Conservation (phyloP, 164 flowering plant species). For the Platanus orientalis region DNA sequence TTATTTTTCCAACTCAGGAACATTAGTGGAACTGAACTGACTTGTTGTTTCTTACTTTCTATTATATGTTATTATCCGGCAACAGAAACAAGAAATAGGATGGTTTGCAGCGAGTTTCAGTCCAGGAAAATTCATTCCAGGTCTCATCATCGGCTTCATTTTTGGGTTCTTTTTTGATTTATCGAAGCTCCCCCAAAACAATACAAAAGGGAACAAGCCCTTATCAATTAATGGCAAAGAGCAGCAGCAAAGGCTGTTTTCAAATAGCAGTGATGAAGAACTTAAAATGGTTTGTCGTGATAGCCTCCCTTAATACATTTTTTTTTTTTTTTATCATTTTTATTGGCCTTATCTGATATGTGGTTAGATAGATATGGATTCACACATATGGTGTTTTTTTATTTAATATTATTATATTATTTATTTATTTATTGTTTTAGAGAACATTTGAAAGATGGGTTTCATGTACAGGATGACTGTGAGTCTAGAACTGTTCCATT, state of each 20-base stretch:
- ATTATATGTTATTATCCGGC: slow-evolving; percentile 5
- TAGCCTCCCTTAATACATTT: background rate
- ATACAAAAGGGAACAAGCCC: slow-evolving; percentile 15
- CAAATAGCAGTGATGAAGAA: slow-evolving; percentile 42
- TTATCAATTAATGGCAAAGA: slow-evolving; percentile 17
- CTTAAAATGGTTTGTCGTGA: slow-evolving; percentile 65
- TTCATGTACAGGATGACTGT: too few species aligned
- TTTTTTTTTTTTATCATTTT: background rate
- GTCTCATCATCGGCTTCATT: slow-evolving; percentile 79
- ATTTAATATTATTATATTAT: too few species aligned
- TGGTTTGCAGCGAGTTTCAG: slow-evolving; percentile 50
- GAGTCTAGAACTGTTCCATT: too few species aligned
- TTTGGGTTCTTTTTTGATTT: slow-evolving; percentile 66
- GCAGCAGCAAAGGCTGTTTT: slow-evolving; percentile 18
- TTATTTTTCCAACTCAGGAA: too few species aligned
- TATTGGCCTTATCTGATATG: background rate
- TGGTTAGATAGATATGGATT: too few species aligned
- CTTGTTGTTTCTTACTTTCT: too few species aligned
- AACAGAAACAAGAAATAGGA: slow-evolving; percentile 33
- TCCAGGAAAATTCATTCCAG: slow-evolving; percentile 77
- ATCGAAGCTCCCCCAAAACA: slow-evolving; percentile 29
- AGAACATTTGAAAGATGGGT: too few species aligned
- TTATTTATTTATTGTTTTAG: too few species aligned
- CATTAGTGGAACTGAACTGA: too few species aligned
- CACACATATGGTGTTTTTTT: too few species aligned